phyloP scores from a whole-genome alignment of 805 yeast species.

The Candida loeiensis region DNA sequence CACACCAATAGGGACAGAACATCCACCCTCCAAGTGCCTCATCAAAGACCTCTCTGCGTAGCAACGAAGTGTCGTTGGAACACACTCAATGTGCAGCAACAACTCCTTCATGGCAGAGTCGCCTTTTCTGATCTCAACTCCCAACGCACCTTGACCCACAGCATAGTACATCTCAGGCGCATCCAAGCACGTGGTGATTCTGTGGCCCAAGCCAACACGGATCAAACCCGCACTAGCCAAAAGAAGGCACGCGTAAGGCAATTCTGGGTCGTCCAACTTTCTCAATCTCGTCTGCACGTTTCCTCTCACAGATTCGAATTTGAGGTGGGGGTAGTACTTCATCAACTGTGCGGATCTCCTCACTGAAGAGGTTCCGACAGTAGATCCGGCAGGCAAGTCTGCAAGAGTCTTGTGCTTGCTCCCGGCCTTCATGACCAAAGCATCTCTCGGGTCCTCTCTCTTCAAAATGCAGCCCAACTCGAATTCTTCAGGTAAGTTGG shows the following conservation, averaged over 20 bases:
- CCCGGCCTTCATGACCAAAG: constrained; percentile 67
- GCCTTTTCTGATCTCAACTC: constrained; percentile 77
- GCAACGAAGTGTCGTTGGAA: constrained; percentile 68
- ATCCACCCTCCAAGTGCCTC: constrained; percentile 93
- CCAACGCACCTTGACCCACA: constrained; percentile 98
- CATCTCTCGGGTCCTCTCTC: constrained; percentile 93
- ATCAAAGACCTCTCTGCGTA: constrained; percentile 83
- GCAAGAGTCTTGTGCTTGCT: constrained; percentile 60
- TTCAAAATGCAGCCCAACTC: constrained; percentile 81
- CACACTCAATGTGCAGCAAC: constrained; percentile 62
- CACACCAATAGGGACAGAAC: constrained; percentile 96
- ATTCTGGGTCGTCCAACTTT: constrained; percentile 71
- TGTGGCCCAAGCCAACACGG: constrained; percentile 64
- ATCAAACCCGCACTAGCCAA: constrained; percentile 90
- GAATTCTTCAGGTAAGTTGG: constrained; percentile 83
- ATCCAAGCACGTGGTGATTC: constrained; percentile 71
- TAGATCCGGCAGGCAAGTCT: constrained; percentile 80
- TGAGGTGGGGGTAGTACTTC: constrained; percentile 70
- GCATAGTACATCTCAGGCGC: constrained; percentile 88
- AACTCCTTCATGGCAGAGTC: constrained; percentile 59
- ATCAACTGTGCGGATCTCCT: constrained; percentile 89
- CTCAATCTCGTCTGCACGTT: constrained; percentile 67
- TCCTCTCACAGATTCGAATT: constrained; percentile 85
- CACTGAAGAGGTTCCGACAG: constrained; percentile 93
- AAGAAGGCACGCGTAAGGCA: constrained; percentile 68